These are phyloP conservation scores for Hypsizygus ulmarius DNA, from an alignment of 1,284 basidiomycete genomes.

Conservation along the genomic window DNA sequence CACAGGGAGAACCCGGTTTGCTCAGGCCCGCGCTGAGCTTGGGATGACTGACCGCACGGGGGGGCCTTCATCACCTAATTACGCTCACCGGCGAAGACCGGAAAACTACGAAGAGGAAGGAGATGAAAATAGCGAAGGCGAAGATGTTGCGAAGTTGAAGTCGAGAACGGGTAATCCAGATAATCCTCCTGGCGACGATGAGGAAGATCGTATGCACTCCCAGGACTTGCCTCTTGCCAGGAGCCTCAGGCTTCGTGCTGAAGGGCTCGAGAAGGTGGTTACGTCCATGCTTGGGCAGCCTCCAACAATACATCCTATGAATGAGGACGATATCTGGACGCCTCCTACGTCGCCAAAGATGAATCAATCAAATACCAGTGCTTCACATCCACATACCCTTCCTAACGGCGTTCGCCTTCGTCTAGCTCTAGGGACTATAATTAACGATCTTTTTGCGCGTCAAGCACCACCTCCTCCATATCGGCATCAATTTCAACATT, in stretches of 20 bases:
- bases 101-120: constrained; percentile 74
- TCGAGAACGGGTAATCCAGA: constrained; percentile 51
- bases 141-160: constrained; percentile 51
- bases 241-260: constrained; percentile 63
- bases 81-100: constrained; percentile 59
- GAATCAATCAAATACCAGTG: constrained; percentile 24
- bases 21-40: constrained; percentile 76
- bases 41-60: constrained; percentile 78
- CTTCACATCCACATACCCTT: constrained; percentile 52
- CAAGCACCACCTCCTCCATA: constrained; percentile 56
- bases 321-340: constrained; percentile 47
- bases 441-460: constrained; percentile 77
- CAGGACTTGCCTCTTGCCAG: constrained; percentile 64
- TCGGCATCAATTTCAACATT: constrained; percentile 40
- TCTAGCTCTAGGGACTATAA: constrained; percentile 64
- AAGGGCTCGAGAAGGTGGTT: constrained; percentile 76
- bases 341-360: constrained; percentile 51
- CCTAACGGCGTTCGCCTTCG: constrained; percentile 80
- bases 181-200: constrained; percentile 53
- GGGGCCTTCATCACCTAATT: constrained; percentile 54
- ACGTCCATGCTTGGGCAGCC: constrained; percentile 76
- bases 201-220: constrained; percentile 50
- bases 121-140: constrained; percentile 61
- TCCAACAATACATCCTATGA: constrained; percentile 51
- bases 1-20: constrained; percentile 69